Percentiles rank a stretch among this genome's conserved stretches.
Evolutionary conservation across 2,329 filamentous ascomycete species (phyloP).

Genomic region (Arthroderma sp.): DNA sequence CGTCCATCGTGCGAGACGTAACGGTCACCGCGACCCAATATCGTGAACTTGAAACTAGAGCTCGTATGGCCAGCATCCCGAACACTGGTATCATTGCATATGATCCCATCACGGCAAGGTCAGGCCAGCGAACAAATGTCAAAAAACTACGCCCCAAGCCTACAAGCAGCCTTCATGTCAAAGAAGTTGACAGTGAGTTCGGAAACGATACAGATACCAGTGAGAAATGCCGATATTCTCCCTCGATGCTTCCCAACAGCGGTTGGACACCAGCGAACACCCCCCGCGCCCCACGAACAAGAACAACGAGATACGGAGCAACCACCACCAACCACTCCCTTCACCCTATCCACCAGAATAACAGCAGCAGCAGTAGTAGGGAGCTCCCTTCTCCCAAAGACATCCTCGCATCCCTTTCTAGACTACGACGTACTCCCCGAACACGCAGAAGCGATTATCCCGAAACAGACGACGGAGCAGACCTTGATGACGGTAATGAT

Average conservation of each 20-base stretch:
- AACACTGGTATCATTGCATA: background rate
- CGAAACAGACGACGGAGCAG: too few species aligned
- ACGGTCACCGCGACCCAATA: constrained; percentile 13
- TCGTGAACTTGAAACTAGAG: constrained; percentile 9
- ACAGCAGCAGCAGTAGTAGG: background rate
- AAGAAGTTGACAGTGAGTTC: background rate
- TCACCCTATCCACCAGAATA: background rate
- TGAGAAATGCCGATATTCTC: background rate
- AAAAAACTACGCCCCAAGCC: constrained; percentile 5
- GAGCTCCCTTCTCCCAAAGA: constrained; percentile 13
- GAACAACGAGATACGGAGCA: constrained; percentile 9
- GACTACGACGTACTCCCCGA: constrained; percentile 2
- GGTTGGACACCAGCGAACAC: constrained; percentile 29
- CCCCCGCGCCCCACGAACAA: constrained; percentile 16
- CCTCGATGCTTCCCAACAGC: background rate
- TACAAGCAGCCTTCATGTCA: background rate
- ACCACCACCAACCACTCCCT: constrained; percentile 28
- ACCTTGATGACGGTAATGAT: too few species aligned
- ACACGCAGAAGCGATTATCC: too few species aligned
- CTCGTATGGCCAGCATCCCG: background rate
- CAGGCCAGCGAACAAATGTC: background rate
- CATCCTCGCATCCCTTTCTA: constrained; percentile 14
- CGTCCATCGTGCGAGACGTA: constrained; percentile 14
- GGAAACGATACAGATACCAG: background rate
- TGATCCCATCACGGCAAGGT: background rate